phyloP scores from a whole-genome alignment of 495 filamentous ascomycete genomes.

The Stereocaulon alpinum region DNA sequence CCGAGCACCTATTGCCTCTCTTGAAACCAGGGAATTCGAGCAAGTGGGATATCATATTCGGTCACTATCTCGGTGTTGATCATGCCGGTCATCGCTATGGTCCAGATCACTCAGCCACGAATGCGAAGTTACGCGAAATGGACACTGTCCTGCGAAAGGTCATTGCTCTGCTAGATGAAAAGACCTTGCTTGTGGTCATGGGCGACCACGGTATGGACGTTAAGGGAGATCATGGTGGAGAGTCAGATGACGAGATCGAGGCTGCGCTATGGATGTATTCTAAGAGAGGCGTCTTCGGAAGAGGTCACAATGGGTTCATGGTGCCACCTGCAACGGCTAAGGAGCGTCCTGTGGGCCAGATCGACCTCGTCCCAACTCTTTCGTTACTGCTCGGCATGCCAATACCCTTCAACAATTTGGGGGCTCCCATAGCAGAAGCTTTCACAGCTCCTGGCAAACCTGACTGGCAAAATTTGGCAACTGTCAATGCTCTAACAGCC shows the following conservation, averaged over 20 bases:
- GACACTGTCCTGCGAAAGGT: slow-evolving; percentile 64
- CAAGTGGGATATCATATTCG: slow-evolving; percentile 87
- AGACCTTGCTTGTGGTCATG: slow-evolving; percentile 88
- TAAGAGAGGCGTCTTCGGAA: slow-evolving; percentile 69
- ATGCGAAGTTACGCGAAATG: slow-evolving; percentile 85
- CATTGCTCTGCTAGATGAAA: slow-evolving; percentile 62
- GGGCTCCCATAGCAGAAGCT: slow-evolving; percentile 85
- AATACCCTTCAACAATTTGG: slow-evolving; percentile 96
- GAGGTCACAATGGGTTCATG: slow-evolving; percentile 48
- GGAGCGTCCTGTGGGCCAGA: slow-evolving; percentile 77
- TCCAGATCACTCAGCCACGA: slow-evolving; percentile 86
- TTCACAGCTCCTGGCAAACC: slow-evolving; percentile 61
- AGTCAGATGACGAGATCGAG: slow-evolving; percentile 89
- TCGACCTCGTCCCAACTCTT: slow-evolving; percentile 89
- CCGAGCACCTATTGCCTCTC: slow-evolving; percentile 79
- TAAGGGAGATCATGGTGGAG: slow-evolving; percentile 94
- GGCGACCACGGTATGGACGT: slow-evolving; percentile 97
- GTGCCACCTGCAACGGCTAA: slow-evolving; percentile 65
- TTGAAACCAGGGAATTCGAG: slow-evolving; percentile 49
- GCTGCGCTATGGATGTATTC: slow-evolving; percentile 99
- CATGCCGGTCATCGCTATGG: slow-evolving; percentile 96
- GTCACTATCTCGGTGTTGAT: slow-evolving; percentile 90
- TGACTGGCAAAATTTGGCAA: slow-evolving; percentile 63
- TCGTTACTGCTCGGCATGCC: slow-evolving; percentile 80
- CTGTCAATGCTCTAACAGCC: slow-evolving; percentile 63